These are phyloP conservation scores for Gossypium rotundifolium DNA, from an alignment of 345 rosid species.

Conservation along the genomic window DNA sequence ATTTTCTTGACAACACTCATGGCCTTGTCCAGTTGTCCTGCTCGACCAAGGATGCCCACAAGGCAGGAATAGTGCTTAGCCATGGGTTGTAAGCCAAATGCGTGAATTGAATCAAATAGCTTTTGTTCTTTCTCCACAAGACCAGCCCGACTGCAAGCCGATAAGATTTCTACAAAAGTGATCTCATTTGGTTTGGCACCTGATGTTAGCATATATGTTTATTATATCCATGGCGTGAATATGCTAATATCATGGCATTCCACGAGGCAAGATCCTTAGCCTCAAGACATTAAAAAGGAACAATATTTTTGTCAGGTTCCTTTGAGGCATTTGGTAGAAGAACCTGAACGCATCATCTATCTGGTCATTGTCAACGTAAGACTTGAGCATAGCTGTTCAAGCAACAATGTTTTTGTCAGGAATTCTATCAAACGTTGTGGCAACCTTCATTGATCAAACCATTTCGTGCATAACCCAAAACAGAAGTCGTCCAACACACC, in stretches of 20 bases:
- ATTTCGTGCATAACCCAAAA: slow-evolving; percentile 45
- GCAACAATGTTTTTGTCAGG: slow-evolving; percentile 34
- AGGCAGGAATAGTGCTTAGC: slow-evolving; percentile 42
- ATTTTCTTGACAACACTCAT: slow-evolving; percentile 24
- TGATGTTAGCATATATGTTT: slow-evolving; percentile 29
- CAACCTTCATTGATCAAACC: slow-evolving; percentile 37
- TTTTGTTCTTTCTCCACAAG: slow-evolving; percentile 28
- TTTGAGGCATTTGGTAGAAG: slow-evolving; percentile 19
- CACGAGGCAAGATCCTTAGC: slow-evolving; percentile 34
- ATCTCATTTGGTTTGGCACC: slow-evolving; percentile 35
- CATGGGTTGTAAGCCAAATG: slow-evolving; percentile 27
- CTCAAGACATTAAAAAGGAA: slow-evolving; percentile 22
- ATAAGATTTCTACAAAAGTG: slow-evolving; percentile 34
- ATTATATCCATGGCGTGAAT: slow-evolving; percentile 38
- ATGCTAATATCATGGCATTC: slow-evolving; percentile 41
- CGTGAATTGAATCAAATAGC: slow-evolving; percentile 24
- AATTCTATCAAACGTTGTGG: slow-evolving; percentile 27
- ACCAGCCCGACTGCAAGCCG: slow-evolving; percentile 39
- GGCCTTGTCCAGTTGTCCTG: slow-evolving; percentile 29
- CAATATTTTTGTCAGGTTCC: slow-evolving; percentile 8
- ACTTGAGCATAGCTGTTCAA: slow-evolving; percentile 41
- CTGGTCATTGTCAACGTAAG: slow-evolving; percentile 25
- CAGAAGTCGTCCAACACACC: slow-evolving; percentile 40
- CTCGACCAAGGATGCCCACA: slow-evolving; percentile 39
- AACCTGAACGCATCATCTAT: slow-evolving; percentile 28